Percentiles rank a stretch among this genome's conserved stretches.
phyloP scores from a whole-genome alignment of 2,329 filamentous ascomycete genomes.

The Pleomassaria siparia region DNA sequence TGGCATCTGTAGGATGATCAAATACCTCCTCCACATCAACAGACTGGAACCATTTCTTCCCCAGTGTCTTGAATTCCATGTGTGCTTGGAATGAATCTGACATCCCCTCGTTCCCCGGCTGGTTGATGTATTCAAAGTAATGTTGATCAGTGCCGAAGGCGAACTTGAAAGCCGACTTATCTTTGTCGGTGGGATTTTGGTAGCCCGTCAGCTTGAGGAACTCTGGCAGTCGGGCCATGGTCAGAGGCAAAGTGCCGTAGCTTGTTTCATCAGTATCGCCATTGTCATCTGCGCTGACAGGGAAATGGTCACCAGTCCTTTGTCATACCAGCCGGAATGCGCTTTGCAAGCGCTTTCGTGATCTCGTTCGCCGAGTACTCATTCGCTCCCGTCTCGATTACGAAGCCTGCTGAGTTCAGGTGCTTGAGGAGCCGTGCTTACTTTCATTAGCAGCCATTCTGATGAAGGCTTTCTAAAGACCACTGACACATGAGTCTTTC shows the following conservation, averaged over 20 bases:
- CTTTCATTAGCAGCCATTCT: not conserved
- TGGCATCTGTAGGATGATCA: not conserved
- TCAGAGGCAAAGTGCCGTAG: not conserved
- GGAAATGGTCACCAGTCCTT: conserved; percentile 5
- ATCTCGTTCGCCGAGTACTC: conserved; percentile 8
- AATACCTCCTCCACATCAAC: conserved; percentile 1
- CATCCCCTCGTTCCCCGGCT: conserved; percentile 4
- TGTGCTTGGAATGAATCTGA: conserved; percentile 4
- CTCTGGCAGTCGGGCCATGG: conserved; percentile 7
- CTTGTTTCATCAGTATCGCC: not conserved
- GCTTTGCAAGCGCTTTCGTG: conserved; percentile 1
- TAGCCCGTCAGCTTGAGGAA: conserved; percentile 15
- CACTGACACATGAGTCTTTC: conserved; percentile 1
- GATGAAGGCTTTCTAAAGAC: not conserved
- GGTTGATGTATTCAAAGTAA: conserved; percentile 8
- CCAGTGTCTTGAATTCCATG: conserved; percentile 11
- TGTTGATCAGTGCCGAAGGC: conserved; percentile 5
- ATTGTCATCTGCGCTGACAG: not conserved
- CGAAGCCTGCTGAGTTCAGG: conserved; percentile 5
- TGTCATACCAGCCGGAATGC: conserved; percentile 3
- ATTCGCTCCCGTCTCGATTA: conserved; percentile 6
- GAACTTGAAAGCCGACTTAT: conserved; percentile 6
- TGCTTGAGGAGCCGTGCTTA: conserved; percentile 8
- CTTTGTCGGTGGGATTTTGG: conserved; percentile 11
- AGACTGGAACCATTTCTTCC: conserved; percentile 9